Conservation (phyloP, 2,329 filamentous ascomycete species). For the Phialophora chinensis region DNA sequence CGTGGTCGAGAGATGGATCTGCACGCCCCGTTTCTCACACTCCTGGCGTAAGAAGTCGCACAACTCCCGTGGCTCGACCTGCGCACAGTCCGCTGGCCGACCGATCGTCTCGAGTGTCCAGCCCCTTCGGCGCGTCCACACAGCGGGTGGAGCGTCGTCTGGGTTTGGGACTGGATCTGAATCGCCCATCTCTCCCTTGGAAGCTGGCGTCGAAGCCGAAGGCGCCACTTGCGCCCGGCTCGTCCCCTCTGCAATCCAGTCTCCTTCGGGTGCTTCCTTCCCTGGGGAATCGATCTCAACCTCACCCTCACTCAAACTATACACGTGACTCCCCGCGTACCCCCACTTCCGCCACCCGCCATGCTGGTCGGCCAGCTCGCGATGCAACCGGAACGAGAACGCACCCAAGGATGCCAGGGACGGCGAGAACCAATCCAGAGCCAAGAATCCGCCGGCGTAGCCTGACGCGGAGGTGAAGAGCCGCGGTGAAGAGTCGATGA, state of each 20-base stretch:
- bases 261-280: conserved; percentile 53
- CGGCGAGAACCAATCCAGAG: conserved; percentile 72
- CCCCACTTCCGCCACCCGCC: conserved; percentile 65
- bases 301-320: conserved; percentile 57
- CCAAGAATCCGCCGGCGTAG: conserved; percentile 75
- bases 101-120: conserved; percentile 67
- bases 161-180: conserved; percentile 46
- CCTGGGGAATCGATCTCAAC: conserved; percentile 22
- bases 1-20: conserved; percentile 68
- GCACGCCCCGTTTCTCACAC: conserved; percentile 66
- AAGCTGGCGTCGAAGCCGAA: conserved; percentile 17
- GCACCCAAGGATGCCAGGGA: conserved; percentile 64
- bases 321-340: conserved; percentile 63
- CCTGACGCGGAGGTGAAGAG: conserved; percentile 78
- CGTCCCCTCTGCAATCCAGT: conserved; percentile 70
- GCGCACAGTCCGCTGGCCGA: conserved; percentile 65
- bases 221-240: conserved; percentile 63
- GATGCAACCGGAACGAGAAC: conserved; percentile 73
- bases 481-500: conserved; percentile 63
- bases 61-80: conserved; percentile 71
- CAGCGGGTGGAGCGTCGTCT: conserved; percentile 52
- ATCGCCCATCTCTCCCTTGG: conserved; percentile 42
- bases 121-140: conserved; percentile 63
- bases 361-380: conserved; percentile 65
- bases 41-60: conserved; percentile 68